phyloP scores from a whole-genome alignment of 192 early-diverging fungal genomes.

The Coemansia sp. region DNA sequence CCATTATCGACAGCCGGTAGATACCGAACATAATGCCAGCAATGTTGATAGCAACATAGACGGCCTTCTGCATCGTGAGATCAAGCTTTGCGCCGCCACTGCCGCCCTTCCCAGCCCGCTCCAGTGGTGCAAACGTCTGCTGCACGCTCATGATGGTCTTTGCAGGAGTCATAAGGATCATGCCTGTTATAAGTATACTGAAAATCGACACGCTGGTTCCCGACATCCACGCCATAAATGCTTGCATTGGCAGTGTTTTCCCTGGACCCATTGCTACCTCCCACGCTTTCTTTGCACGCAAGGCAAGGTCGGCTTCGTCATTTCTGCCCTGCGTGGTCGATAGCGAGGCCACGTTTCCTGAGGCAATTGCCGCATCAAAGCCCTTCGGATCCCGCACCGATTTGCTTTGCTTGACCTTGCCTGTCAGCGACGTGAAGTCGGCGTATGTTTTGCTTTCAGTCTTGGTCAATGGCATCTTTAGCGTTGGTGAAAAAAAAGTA shows the following conservation, averaged over 20 bases:
- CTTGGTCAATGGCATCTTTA: constrained; percentile 10
- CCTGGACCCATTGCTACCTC: constrained; percentile 86
- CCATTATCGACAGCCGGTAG: constrained; percentile 92
- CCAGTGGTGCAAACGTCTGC: constrained; percentile 77
- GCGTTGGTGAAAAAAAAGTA: neutral
- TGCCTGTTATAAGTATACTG: constrained; percentile 90
- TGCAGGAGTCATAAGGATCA: constrained; percentile 88
- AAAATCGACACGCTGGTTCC: constrained; percentile 97
- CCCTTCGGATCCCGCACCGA: constrained; percentile 29
- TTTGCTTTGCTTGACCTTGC: constrained; percentile 15
- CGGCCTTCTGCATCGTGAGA: constrained; percentile 76
- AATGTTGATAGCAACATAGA: constrained; percentile 81
- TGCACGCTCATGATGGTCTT: constrained; percentile 73
- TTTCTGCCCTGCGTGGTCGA: constrained; percentile 11
- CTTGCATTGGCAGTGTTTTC: constrained; percentile 96
- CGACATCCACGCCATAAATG: constrained; percentile 98
- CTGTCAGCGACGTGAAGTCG: constrained; percentile 36
- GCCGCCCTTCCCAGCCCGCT: constrained; percentile 54
- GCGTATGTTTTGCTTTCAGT: constrained; percentile 29
- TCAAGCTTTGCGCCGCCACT: constrained; percentile 36
- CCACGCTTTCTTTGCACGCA: constrained; percentile 88
- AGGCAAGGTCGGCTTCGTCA: constrained; percentile 25
- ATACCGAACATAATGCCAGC: constrained; percentile 80
- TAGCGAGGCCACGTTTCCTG: constrained; percentile 11
- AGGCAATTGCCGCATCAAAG: constrained; percentile 24